Base-by-base conservation (phyloP, 1,284 basidiomycete genomes). In the Ganoderma lucidum region DNA sequence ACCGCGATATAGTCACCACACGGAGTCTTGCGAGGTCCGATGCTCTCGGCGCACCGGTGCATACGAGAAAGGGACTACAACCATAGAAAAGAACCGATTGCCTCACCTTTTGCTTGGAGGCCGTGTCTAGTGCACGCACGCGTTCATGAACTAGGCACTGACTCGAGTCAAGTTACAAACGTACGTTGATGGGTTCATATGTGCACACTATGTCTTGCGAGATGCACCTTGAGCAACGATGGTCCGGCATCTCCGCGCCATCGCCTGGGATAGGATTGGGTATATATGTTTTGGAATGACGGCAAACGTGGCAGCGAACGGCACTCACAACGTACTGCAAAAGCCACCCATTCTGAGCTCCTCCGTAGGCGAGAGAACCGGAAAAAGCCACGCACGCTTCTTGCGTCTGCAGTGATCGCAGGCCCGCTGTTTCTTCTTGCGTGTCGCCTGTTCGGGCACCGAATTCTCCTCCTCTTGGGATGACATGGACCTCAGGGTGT, bases 91-190 rank as follows among this genome's bases (percentile, higher is more conserved):
- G 93, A 93, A 4, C 93, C 92, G 51, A 35, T 35, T 35, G 83
- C 93, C 92, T 88, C 94, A 41, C 37, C 93, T 93, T 82, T 95
- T 94, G 1, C 94, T 92, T 28, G 93, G 93, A 6, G 94, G 93
- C 39, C 94, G 89, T 82, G 93, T 92, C 88, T 95, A 10, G 15
- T 10, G 10, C 9, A n/a, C n/a, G 56, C 1, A 61, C 30, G 23
- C 35, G 8, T 17, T 9, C 4, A 4, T 41, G 14, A 15, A 39
- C 19, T 32, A 44, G 9, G 28, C 28, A 56, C 30, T 19, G 42
- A 35, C 12, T 4, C 14, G 12, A 61, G 32, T 0, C 0, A 48
- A 6, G 3, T 2, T 8, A 2, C 23, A 9, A 6, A 79, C 83
- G 51, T 69, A 92, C 91, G 84, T 90, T 91, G 51, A 90, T 88